Conservation (phyloP, 257 asterid species). For the Fraxinus cuspidata region DNA sequence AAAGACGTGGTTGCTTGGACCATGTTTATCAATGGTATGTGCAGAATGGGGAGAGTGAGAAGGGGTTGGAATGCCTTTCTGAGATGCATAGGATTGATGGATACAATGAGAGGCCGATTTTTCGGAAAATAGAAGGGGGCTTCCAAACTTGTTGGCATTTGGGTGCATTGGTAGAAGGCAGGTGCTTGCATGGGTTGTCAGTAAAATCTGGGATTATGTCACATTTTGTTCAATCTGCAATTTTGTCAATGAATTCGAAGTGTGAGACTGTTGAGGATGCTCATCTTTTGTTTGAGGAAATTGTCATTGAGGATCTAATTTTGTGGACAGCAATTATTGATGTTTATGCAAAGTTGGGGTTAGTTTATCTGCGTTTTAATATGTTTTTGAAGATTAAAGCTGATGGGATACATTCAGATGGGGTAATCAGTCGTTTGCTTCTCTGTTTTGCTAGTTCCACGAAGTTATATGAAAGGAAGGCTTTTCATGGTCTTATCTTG, state of each 20-base stretch:
- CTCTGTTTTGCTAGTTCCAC: slow-evolving; percentile 45
- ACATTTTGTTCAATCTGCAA: slow-evolving; percentile 44
- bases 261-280: slow-evolving; percentile 56
- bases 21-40: too few species aligned
- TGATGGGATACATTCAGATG: slow-evolving; percentile 56
- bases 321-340: slow-evolving; percentile 71
- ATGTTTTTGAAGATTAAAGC: slow-evolving; percentile 54
- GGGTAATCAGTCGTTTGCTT: slow-evolving; percentile 60
- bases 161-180: slow-evolving; percentile 57
- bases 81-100: slow-evolving; percentile 60
- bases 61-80: too few species aligned
- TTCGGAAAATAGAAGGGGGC: slow-evolving; percentile 71
- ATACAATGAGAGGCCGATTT: slow-evolving; percentile 53
- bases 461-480: slow-evolving; percentile 53
- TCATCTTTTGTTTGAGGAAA: slow-evolving; percentile 56
- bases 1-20: too few species aligned
- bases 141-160: slow-evolving; percentile 78
- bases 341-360: slow-evolving; percentile 48
- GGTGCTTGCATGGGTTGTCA: slow-evolving; percentile 65
- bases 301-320: slow-evolving; percentile 54
- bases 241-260: slow-evolving; percentile 71
- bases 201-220: slow-evolving; percentile 53
- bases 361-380: slow-evolving; percentile 36
- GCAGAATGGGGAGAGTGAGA: too few species aligned
- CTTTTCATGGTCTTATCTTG: slow-evolving; percentile 63